Conservation (phyloP, 768 basidiomycete species). For the Lenzites betulinus region DNA sequence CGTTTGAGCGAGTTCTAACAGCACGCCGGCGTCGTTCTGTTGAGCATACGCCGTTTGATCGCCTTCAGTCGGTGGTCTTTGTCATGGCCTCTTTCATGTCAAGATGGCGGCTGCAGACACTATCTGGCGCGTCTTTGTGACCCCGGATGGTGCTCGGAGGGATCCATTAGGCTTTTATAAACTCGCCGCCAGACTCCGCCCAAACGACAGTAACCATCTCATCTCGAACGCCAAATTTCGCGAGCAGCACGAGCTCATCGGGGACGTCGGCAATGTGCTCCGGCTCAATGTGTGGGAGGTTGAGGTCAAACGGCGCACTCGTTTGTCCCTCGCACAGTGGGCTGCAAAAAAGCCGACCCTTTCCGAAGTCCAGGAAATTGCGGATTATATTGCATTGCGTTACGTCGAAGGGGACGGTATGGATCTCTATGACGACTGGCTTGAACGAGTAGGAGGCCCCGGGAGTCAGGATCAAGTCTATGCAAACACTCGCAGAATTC, state of each 20-base stretch:
- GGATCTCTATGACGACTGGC: not conserved
- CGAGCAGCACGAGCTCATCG: constrained; percentile 33
- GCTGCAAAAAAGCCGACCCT: constrained; percentile 34
- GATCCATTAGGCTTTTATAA: constrained; percentile 22
- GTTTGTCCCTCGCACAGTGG: constrained; percentile 31
- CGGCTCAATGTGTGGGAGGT: constrained; percentile 32
- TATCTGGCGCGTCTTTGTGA: not conserved
- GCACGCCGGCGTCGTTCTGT: constrained; percentile 18
- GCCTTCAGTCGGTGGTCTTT: constrained; percentile 37
- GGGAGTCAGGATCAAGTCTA: constrained; percentile 32
- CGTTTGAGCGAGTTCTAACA: constrained; percentile 15
- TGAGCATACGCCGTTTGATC: constrained; percentile 33
- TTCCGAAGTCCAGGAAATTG: constrained; percentile 29
- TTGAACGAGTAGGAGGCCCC: not conserved
- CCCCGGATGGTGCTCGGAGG: not conserved
- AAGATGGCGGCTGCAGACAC: constrained; percentile 36
- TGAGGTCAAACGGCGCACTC: constrained; percentile 18
- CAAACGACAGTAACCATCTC: constrained; percentile 31
- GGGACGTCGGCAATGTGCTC: constrained; percentile 20
- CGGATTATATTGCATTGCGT: not conserved
- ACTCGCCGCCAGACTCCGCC: constrained; percentile 22
- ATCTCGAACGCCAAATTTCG: constrained; percentile 32
- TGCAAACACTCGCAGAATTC: constrained; percentile 36
- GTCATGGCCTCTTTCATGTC: constrained; percentile 37
- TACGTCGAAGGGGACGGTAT: constrained; percentile 24